phyloP scores from a whole-genome alignment of 352 stramenopile genomes.

The Phytophthora meadii region DNA sequence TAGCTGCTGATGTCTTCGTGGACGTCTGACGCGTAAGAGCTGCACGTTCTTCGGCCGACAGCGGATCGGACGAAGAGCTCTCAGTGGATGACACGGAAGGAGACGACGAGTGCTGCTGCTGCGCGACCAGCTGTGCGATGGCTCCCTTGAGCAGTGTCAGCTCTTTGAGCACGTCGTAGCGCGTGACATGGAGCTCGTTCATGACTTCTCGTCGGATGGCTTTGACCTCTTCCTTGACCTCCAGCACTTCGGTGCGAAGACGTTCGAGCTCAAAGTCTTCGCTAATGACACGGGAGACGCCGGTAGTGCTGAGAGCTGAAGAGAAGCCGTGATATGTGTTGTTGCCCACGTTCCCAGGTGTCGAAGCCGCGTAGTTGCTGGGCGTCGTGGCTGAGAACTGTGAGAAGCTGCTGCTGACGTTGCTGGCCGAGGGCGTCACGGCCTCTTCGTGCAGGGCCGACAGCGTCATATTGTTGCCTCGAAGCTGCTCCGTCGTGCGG shows the following conservation, averaged over 20 bases:
- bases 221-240: slow-evolving; percentile 74
- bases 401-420: slow-evolving; percentile 48
- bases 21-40: slow-evolving; percentile 56
- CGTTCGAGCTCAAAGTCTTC: slow-evolving; percentile 37
- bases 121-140: slow-evolving; percentile 64
- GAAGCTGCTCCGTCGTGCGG: slow-evolving; percentile 70
- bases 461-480: slow-evolving; percentile 46
- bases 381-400: slow-evolving; percentile 38
- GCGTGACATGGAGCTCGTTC: slow-evolving; percentile 83
- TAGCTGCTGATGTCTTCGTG: slow-evolving; percentile 57
- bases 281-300: neutral
- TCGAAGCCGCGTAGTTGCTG: slow-evolving; percentile 32
- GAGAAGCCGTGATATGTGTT: slow-evolving; percentile 26
- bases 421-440: slow-evolving; percentile 45
- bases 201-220: slow-evolving; percentile 81
- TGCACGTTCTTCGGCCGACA: slow-evolving; percentile 53
- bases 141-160: slow-evolving; percentile 80
- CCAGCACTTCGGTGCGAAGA: slow-evolving; percentile 59
- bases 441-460: slow-evolving; percentile 66
- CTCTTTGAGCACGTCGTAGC: slow-evolving; percentile 89
- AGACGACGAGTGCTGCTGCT: slow-evolving; percentile 16
- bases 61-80: slow-evolving; percentile 32
- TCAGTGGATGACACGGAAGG: slow-evolving; percentile 26
- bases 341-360: slow-evolving; percentile 10
- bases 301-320: neutral